phyloP scores from a whole-genome alignment of 805 yeast genomes.

The Yarrowia sp. region DNA sequence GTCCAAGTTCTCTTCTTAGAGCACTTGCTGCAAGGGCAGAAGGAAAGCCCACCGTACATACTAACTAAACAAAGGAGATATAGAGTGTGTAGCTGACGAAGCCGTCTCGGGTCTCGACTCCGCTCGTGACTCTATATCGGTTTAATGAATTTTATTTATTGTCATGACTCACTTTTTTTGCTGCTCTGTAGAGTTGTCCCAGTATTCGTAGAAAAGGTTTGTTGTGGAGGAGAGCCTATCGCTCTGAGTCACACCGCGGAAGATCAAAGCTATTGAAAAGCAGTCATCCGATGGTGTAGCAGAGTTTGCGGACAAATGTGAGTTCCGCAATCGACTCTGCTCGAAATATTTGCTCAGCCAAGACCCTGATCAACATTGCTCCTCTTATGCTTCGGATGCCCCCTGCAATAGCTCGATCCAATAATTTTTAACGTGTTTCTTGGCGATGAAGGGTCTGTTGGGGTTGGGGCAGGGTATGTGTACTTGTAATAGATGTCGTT shows the following conservation, averaged over 20 bases:
- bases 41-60: constrained; percentile 2
- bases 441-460: constrained; percentile 8
- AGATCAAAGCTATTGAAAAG: neutral
- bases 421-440: neutral
- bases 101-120: neutral
- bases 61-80: constrained; percentile 5
- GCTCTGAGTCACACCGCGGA: neutral
- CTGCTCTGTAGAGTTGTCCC: too few relatives aligned
- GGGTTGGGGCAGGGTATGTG: neutral
- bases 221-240: too few relatives aligned
- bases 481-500: too few relatives aligned
- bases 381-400: neutral
- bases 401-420: neutral
- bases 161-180: neutral
- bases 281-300: too few relatives aligned
- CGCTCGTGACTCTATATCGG: neutral
- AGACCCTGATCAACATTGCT: constrained; percentile 15
- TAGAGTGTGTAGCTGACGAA: constrained; percentile 5
- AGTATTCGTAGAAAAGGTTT: too few relatives aligned
- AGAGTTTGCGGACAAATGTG: too few relatives aligned
- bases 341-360: neutral
- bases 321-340: too few relatives aligned
- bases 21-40: neutral
- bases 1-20: constrained; percentile 19
- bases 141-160: constrained; percentile 6